Evolutionary conservation across 805 yeast genomes (phyloP).

Genomic region (Blastobotrys chiropterorum): DNA sequence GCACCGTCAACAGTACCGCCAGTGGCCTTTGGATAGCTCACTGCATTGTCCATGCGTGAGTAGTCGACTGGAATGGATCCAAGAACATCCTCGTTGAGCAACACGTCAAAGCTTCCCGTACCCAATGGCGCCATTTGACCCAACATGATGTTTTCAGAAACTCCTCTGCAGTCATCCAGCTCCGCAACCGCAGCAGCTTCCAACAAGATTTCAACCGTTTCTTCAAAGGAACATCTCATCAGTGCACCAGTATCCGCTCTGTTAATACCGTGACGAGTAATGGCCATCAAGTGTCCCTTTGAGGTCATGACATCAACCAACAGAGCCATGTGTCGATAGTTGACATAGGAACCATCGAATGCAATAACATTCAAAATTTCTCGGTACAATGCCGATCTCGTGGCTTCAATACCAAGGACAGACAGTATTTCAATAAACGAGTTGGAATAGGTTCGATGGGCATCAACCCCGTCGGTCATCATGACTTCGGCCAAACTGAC

Average conservation of each 20-base stretch:
- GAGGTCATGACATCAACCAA: conserved; percentile 98
- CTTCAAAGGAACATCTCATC: conserved; percentile 99
- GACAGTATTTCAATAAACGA: conserved; percentile 93
- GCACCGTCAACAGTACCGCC: conserved; percentile 79
- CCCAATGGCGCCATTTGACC: conserved; percentile 99
- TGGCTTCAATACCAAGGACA: conserved; percentile 97
- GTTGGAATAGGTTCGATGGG: conserved; percentile 85
- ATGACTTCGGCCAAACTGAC: conserved; percentile 91
- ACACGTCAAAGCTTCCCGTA: conserved; percentile 94
- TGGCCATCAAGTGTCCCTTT: conserved; percentile 96
- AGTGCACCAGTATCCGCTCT: conserved; percentile 98
- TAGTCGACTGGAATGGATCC: conserved; percentile 52
- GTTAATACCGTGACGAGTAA: conserved; percentile 98
- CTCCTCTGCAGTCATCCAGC: conserved; percentile 96
- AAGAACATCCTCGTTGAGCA: conserved; percentile 85
- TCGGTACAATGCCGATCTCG: conserved; percentile 86
- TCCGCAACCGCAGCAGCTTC: conserved; percentile 99
- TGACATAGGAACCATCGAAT: conserved; percentile 98
- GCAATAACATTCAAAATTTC: conserved; percentile 97
- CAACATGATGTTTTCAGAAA: conserved; percentile 92
- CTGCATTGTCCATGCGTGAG: conserved; percentile 19
- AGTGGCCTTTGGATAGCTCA: conserved; percentile 32
- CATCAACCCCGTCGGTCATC: conserved; percentile 91
- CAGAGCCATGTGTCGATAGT: conserved; percentile 96
- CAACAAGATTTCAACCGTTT: conserved; percentile 92